Evolutionary conservation across 1,284 basidiomycete genomes (phyloP).

Genomic region (Trichosporon ovoides): DNA sequence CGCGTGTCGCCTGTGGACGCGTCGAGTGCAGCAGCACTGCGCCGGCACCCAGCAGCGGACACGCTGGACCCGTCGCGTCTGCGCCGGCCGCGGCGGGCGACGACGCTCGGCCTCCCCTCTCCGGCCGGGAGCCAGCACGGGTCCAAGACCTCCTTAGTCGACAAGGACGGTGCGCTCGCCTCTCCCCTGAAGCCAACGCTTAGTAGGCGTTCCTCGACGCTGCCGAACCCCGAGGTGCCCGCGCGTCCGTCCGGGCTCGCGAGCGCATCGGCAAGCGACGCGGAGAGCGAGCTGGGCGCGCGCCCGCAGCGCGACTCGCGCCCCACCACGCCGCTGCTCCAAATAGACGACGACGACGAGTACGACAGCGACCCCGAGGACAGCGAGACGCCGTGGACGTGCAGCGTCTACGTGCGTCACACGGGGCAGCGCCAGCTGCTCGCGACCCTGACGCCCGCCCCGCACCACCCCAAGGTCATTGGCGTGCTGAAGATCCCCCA

Average conservation of each 20-base stretch:
- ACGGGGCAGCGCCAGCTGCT: slow-evolving; percentile 42
- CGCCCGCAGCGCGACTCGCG: neutral
- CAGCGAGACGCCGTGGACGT: slow-evolving; percentile 91
- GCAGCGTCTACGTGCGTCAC: slow-evolving; percentile 52
- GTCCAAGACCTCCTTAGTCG: slow-evolving; percentile 4
- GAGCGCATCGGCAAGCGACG: neutral
- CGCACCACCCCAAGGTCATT: slow-evolving; percentile 93
- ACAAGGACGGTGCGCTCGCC: neutral
- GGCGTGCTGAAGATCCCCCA: slow-evolving; percentile 84
- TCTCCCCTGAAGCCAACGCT: neutral
- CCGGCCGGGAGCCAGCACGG: slow-evolving; percentile 5
- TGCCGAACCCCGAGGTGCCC: neutral
- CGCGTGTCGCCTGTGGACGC: slow-evolving; percentile 18
- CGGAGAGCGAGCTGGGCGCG: neutral
- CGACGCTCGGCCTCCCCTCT: slow-evolving; percentile 2
- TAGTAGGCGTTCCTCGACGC: neutral
- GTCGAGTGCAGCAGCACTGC: slow-evolving; percentile 9
- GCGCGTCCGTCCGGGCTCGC: too few relatives aligned
- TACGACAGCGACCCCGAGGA: slow-evolving; percentile 83
- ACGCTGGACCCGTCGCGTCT: neutral
- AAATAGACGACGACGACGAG: slow-evolving; percentile 22
- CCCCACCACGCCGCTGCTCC: neutral
- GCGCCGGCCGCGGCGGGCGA: neutral
- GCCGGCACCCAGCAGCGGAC: slow-evolving; percentile 13
- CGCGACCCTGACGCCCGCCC: slow-evolving; percentile 80